Base-by-base conservation (phyloP, 1,139 yeast species). In the Oligophagozyma castellii region DNA sequence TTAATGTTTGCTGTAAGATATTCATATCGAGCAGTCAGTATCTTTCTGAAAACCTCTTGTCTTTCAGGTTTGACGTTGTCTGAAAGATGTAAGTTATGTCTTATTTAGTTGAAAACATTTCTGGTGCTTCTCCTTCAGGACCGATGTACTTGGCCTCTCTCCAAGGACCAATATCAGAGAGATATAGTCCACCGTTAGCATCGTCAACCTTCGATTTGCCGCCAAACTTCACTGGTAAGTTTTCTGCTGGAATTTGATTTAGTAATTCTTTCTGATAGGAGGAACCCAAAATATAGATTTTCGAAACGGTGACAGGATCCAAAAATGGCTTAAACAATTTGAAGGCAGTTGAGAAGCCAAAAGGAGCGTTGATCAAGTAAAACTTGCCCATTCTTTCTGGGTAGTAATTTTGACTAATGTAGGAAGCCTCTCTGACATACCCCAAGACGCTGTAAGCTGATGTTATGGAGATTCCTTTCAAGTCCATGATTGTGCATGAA, bases 341-440 rank as follows among this genome's bases (percentile, higher is more conserved):
- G 67, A 89, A 89, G 22, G 93, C 96, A 27, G 95, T 76, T 22
- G 94, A 74, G 60, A 89, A 89, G 4, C 98, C 98, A 55, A 84
- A 89, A 38, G 98, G 98, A 2, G 98, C 94, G 54, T 89, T 89
- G 59, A 89, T 81, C 49, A 86, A 64, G 61, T 83, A 89, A 54
- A 89, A 89, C 59, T 83, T 84, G 49, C 98, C 96, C 96, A 89
- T 86, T 60, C 98, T 78, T 65, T 89, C 98, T n/a, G 98, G 98
- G 56, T 89, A 89, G 59, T 79, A 89, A 63, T 89, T 83, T 62
- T 89, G 98, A 38, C 96, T 95, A 50, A 89, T 83, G 46, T 69
- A 63, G 13, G 95, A 80, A 16, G 98, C 95, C 58, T 84, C 95
- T 53, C 76, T 73, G 33, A 89, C 93, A 58, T 86, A 89, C 15